phyloP scores from a whole-genome alignment of 768 basidiomycete genomes.

The Roridomyces roridus region DNA sequence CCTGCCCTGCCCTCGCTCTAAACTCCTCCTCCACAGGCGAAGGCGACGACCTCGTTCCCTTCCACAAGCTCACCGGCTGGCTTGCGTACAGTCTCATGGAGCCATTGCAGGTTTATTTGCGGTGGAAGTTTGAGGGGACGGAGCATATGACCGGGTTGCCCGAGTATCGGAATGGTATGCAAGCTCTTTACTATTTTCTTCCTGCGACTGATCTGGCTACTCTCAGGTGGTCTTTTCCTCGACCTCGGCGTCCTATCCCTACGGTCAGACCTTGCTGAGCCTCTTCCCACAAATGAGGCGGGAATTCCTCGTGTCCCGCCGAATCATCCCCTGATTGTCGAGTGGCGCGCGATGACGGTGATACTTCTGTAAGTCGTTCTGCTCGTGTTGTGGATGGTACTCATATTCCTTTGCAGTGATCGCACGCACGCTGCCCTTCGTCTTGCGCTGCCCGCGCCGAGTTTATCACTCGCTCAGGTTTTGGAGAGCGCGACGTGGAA shows the following conservation, averaged over 20 bases:
- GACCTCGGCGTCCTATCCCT: slow-evolving; percentile 84
- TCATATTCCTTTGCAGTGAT: slow-evolving; percentile 57
- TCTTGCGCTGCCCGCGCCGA: slow-evolving; percentile 51
- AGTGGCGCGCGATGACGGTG: slow-evolving; percentile 97
- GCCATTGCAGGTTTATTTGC: slow-evolving; percentile 75
- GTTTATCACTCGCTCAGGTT: slow-evolving; percentile 84
- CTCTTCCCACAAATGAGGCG: slow-evolving; percentile 57
- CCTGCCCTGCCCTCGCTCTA: slow-evolving; percentile 62
- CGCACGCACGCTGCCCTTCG: slow-evolving; percentile 78
- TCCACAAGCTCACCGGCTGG: slow-evolving; percentile 98
- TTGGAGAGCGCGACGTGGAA: slow-evolving; percentile 98
- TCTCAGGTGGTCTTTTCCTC: slow-evolving; percentile 81
- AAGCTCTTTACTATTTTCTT: background rate
- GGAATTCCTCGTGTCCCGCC: slow-evolving; percentile 70
- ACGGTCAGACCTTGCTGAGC: slow-evolving; percentile 56
- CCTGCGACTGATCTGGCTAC: background rate
- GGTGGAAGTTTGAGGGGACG: slow-evolving; percentile 82
- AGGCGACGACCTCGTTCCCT: slow-evolving; percentile 83
- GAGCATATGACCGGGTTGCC: slow-evolving; percentile 92
- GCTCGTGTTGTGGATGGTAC: background rate
- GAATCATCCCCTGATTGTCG: slow-evolving; percentile 90
- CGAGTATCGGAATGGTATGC: slow-evolving; percentile 89
- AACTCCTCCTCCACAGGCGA: background rate
- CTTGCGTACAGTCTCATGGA: slow-evolving; percentile 89
- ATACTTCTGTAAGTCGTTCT: slow-evolving; percentile 74